A percentile compares a stretch with the other conserved stretches of the same genome.
Evolutionary conservation across 1,284 basidiomycete species (phyloP).

Genomic region (Tylopilus orsonianus): DNA sequence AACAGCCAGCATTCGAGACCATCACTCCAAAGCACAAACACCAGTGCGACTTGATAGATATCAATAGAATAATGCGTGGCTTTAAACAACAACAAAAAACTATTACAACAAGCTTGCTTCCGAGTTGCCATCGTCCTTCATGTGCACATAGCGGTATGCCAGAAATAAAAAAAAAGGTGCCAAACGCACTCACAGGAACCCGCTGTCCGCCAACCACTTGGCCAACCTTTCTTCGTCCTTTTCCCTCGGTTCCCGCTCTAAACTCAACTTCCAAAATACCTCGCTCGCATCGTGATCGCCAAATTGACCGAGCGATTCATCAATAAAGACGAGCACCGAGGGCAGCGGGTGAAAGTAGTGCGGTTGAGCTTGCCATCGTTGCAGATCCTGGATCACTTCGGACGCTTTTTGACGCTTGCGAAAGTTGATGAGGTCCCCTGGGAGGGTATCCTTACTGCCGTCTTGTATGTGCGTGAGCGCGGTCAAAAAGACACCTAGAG

Average conservation of each 20-base stretch:
- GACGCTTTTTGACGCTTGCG: conserved; percentile 75
- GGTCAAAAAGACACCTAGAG: conserved; percentile 72
- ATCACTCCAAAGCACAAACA: no score
- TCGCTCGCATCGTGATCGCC: conserved; percentile 44
- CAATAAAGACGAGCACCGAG: conserved; percentile 58
- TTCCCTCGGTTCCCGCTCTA: conserved; percentile 75
- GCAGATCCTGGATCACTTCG: conserved; percentile 78
- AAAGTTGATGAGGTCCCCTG: conserved; percentile 75
- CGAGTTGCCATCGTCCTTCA: no score
- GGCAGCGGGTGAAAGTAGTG: conserved; percentile 68
- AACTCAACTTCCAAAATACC: conserved; percentile 63
- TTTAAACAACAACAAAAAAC: no score
- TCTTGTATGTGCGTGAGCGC: conserved; percentile 84
- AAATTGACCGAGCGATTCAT: conserved; percentile 52
- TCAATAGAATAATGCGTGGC: no score
- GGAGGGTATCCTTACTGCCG: conserved; percentile 70
- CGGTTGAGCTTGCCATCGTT: conserved; percentile 73
- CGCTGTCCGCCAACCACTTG: conserved; percentile 59
- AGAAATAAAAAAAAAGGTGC: background rate
- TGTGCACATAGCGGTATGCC: no score
- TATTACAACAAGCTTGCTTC: no score
- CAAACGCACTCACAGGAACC: conserved; percentile 43
- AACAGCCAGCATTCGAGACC: no score
- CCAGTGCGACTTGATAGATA: no score
- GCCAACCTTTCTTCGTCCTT: conserved; percentile 72